Evolutionary conservation across 257 asterid species (phyloP).

Genomic region (Solanum corneliomulleri): DNA sequence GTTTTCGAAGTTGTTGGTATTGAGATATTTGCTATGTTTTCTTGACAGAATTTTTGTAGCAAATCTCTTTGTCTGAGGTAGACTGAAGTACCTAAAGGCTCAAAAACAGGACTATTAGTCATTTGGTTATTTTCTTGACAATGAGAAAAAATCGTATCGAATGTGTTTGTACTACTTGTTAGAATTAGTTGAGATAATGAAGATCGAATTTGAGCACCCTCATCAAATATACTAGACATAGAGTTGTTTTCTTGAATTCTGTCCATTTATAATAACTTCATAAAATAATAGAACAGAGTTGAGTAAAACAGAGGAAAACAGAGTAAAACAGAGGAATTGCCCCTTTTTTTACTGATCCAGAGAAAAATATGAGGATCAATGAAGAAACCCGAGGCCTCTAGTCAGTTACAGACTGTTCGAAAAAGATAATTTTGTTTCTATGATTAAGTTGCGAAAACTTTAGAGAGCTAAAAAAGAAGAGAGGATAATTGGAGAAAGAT

Average conservation of each 20-base stretch:
- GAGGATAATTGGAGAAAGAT: background rate
- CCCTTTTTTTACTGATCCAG: background rate
- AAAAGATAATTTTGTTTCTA: background rate
- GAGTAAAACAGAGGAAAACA: constrained; percentile 9
- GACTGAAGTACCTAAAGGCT: constrained; percentile 64
- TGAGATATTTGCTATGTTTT: constrained; percentile 12
- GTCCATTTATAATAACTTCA: constrained; percentile 14
- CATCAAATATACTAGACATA: constrained; percentile 1
- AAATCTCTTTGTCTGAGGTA: constrained; percentile 56
- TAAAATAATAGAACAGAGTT: background rate
- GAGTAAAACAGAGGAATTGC: constrained; percentile 1
- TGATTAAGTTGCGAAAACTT: background rate
- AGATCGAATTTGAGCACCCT: constrained; percentile 25
- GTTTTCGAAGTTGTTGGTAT: background rate
- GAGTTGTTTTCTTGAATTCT: constrained; percentile 17
- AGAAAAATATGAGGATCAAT: constrained; percentile 17
- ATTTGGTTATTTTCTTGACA: constrained; percentile 18
- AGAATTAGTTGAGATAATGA: constrained; percentile 57
- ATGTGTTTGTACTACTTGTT: constrained; percentile 51
- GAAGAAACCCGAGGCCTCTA: background rate
- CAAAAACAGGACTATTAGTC: constrained; percentile 4
- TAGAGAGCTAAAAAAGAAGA: background rate
- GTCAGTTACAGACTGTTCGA: background rate
- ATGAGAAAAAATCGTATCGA: constrained; percentile 72
- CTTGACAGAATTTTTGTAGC: constrained; percentile 38